Evolutionary conservation across 129 eudicot species (phyloP).

Genomic region (Artemisia tridentata): DNA sequence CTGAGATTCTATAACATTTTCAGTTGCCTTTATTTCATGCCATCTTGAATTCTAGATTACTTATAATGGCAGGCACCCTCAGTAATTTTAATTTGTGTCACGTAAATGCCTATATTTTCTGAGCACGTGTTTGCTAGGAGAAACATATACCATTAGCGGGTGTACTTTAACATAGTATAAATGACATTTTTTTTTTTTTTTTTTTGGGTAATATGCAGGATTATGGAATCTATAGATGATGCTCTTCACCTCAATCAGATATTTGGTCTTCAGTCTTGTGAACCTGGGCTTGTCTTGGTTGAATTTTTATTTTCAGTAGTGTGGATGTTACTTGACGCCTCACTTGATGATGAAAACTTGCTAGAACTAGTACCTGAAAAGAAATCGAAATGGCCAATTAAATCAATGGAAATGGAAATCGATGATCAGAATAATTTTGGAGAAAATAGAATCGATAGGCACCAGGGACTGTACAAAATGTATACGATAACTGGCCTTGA

Average conservation of each 20-base stretch:
- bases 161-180: not conserved
- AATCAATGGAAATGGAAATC: conserved; percentile 72
- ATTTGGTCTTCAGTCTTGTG: conserved; percentile 64
- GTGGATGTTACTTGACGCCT: conserved; percentile 88
- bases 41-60: not conserved
- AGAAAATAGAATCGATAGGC: conserved; percentile 54
- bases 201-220: conserved; percentile 62
- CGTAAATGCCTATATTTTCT: not conserved
- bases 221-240: conserved; percentile 70
- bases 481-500: conserved; percentile 77
- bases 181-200: conserved; percentile 23
- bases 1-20: not conserved
- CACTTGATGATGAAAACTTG: conserved; percentile 90
- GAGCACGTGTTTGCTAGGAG: not conserved
- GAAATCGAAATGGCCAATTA: conserved; percentile 64
- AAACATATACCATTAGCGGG: not conserved
- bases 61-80: not conserved
- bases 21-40: not conserved
- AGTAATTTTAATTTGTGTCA: not conserved
- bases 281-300: conserved; percentile 70
- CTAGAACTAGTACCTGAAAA: conserved; percentile 73
- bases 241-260: conserved; percentile 60
- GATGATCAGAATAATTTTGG: conserved; percentile 45
- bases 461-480: conserved; percentile 52
- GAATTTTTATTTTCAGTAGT: conserved; percentile 67